phyloP scores from a whole-genome alignment of 192 early-diverging fungal genomes.

The Backusella tarrabulga region DNA sequence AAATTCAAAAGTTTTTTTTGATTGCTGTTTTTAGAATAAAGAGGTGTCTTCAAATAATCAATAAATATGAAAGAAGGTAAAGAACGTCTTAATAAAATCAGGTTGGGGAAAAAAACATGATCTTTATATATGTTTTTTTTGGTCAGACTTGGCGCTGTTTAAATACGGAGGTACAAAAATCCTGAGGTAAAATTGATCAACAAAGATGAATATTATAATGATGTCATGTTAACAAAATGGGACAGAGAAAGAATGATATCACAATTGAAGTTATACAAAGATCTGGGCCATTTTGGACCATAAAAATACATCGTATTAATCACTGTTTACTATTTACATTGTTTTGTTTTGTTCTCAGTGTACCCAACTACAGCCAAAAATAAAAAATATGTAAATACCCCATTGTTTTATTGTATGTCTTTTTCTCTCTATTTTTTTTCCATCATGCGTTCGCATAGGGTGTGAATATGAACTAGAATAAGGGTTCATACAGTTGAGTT shows the following conservation, averaged over 20 bases:
- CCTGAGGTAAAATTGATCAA: neutral
- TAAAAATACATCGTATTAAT: neutral
- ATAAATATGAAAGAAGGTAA: neutral
- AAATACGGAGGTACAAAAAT: neutral
- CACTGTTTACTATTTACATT: neutral
- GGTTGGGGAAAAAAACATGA: neutral
- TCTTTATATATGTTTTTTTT: conserved; percentile 1
- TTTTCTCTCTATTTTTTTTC: neutral
- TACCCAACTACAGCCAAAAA: no score
- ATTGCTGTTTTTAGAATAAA: neutral
- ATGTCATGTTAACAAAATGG: neutral
- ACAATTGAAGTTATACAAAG: neutral
- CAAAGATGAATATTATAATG: neutral
- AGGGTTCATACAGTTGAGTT: neutral
- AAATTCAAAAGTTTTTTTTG: neutral
- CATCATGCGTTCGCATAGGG: neutral
- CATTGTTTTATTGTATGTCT: no score
- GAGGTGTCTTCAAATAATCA: no score
- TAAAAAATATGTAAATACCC: no score
- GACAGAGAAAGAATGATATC: neutral
- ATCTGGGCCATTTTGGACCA: neutral
- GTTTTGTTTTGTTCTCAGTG: neutral
- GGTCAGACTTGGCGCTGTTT: neutral
- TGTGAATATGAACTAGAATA: neutral
- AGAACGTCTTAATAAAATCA: neutral